phyloP scores from a whole-genome alignment of 176 grass and related monocot species.

The Aegilops longissima region DNA sequence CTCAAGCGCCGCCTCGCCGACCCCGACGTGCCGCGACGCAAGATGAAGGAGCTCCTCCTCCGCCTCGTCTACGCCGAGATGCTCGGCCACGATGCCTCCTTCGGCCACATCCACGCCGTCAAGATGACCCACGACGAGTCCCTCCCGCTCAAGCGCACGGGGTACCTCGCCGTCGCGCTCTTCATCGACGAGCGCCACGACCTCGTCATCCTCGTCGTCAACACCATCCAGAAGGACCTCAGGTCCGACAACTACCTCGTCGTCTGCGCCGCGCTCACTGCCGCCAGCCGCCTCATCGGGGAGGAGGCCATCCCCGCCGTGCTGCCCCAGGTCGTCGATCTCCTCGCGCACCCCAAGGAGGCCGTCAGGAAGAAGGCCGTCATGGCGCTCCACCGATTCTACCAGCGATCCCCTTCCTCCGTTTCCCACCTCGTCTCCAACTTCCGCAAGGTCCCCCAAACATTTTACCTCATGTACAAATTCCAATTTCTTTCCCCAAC shows the following conservation, averaged over 20 bases:
- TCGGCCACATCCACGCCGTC: conserved; percentile 98
- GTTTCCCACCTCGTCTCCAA: conserved; percentile 93
- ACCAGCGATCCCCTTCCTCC: conserved; percentile 82
- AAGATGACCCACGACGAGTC: conserved; percentile 99
- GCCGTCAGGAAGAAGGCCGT: conserved; percentile 96
- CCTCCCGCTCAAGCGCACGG: conserved; percentile 86
- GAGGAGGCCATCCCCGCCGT: conserved; percentile 98
- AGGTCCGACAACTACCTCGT: conserved; percentile 94
- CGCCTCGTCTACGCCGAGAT: conserved; percentile 99
- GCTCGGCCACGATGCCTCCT: conserved; percentile 98
- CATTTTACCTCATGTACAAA: background rate
- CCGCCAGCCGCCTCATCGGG: conserved; percentile 82
- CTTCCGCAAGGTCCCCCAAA: conserved; percentile 78
- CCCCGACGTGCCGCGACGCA: conserved; percentile 85
- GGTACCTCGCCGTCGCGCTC: conserved; percentile 95
- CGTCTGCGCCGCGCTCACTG: conserved; percentile 76
- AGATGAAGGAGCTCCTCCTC: conserved; percentile 97
- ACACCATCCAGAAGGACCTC: conserved; percentile 99
- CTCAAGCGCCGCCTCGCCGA: conserved; percentile 89
- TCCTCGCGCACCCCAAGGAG: conserved; percentile 89
- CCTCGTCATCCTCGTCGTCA: conserved; percentile 97
- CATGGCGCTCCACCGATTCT: conserved; percentile 92
- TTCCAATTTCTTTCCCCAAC: background rate
- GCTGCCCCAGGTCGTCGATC: conserved; percentile 89
- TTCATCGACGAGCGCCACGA: conserved; percentile 97